Evolutionary conservation across 1,284 basidiomycete species (phyloP).

Genomic region (Cryptococcus sp.): DNA sequence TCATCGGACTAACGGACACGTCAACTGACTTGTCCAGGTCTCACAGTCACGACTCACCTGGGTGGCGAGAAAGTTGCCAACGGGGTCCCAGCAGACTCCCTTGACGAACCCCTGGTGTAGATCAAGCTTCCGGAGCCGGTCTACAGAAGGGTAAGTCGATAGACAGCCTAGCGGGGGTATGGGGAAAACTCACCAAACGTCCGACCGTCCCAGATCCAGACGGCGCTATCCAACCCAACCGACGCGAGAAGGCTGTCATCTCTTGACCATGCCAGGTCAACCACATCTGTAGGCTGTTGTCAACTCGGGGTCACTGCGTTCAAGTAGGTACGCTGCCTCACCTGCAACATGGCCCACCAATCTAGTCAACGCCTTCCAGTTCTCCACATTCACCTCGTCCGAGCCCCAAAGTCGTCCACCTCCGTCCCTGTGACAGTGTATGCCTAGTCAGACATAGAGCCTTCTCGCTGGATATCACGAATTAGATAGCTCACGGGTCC

Average conservation of each 20-base stretch:
- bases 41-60: slow-evolving; percentile 43
- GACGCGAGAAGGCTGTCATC: slow-evolving; percentile 89
- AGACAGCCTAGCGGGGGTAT: background rate
- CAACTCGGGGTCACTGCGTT: background rate
- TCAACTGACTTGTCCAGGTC: background rate
- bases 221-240: slow-evolving; percentile 85
- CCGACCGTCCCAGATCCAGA: slow-evolving; percentile 88
- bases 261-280: slow-evolving; percentile 91
- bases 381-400: slow-evolving; percentile 92
- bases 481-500: slow-evolving; percentile 69
- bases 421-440: slow-evolving; percentile 56
- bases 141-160: slow-evolving; percentile 49
- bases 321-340: slow-evolving; percentile 42
- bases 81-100: slow-evolving; percentile 97
- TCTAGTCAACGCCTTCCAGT: slow-evolving; percentile 89
- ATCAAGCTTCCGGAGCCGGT: slow-evolving; percentile 76
- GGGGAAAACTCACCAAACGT: slow-evolving; percentile 78
- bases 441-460: background rate
- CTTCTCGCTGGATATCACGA: background rate
- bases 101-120: slow-evolving; percentile 96
- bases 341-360: slow-evolving; percentile 91
- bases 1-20: slow-evolving; percentile 72
- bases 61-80: slow-evolving; percentile 94
- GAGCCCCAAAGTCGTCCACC: slow-evolving; percentile 86
- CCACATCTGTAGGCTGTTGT: slow-evolving; percentile 66